phyloP scores from a whole-genome alignment of 495 filamentous ascomycete species.

The Hypoxylon rickii region DNA sequence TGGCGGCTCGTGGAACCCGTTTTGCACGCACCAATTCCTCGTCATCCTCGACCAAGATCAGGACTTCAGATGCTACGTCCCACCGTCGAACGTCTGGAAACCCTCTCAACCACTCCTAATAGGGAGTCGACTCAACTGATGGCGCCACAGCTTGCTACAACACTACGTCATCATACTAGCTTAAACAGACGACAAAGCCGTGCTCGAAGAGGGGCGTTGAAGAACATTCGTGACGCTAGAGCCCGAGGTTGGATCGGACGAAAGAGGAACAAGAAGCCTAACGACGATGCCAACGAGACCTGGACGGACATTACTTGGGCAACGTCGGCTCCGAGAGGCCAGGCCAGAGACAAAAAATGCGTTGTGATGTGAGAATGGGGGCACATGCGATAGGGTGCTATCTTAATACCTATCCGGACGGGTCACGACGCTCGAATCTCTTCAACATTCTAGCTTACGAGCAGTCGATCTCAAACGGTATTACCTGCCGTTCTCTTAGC shows the following conservation, averaged over 20 bases:
- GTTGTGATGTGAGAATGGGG: conserved; percentile 53
- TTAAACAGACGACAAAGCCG: conserved; percentile 53
- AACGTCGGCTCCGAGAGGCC: conserved; percentile 10
- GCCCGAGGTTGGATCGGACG: conserved; percentile 56
- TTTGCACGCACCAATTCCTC: conserved; percentile 48
- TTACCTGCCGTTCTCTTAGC: neutral
- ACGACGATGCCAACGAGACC: conserved; percentile 43
- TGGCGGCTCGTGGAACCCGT: conserved; percentile 39
- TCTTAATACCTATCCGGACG: neutral
- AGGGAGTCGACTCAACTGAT: conserved; percentile 17
- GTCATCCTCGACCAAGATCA: conserved; percentile 46
- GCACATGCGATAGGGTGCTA: neutral
- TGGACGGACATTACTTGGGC: conserved; percentile 56
- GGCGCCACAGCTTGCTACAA: conserved; percentile 32
- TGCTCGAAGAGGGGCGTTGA: conserved; percentile 56
- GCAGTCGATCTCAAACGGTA: neutral
- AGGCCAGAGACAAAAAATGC: conserved; percentile 53
- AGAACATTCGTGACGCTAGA: conserved; percentile 61
- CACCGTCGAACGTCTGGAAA: conserved; percentile 52
- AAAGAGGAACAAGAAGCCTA: conserved; percentile 44
- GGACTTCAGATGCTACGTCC: conserved; percentile 49
- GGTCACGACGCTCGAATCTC: too few species aligned
- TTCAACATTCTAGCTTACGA: neutral
- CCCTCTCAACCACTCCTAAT: conserved; percentile 48
- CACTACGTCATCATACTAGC: conserved; percentile 39